A percentile compares a stretch with the other conserved stretches of the same genome.
Evolutionary conservation across 176 grass and related monocot species (phyloP).

Genomic region (Poa pratensis): DNA sequence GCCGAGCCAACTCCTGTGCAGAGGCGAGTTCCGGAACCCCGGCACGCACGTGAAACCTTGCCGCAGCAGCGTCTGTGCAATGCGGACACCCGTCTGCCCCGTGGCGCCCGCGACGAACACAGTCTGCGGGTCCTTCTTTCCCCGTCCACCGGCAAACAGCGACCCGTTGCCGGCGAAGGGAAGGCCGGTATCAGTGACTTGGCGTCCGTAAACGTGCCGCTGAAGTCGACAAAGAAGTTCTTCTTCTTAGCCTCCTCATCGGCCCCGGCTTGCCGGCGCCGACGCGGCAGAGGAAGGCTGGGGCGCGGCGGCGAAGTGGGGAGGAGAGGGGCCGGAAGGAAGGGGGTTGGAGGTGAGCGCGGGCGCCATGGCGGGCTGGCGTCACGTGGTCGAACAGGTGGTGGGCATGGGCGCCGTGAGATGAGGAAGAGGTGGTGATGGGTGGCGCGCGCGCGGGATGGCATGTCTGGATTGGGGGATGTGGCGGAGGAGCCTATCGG

Average conservation of each 20-base stretch:
- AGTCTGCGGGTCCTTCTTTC: constrained; percentile 70
- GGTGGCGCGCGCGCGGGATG: constrained; percentile 6
- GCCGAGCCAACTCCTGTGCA: constrained; percentile 78
- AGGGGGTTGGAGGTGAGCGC: constrained; percentile 75
- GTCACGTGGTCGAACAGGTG: constrained; percentile 51
- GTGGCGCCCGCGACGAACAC: constrained; percentile 93
- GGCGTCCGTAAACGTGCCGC: constrained; percentile 54
- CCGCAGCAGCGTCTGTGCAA: constrained; percentile 76
- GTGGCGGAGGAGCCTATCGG: constrained; percentile 47
- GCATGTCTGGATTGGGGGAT: constrained; percentile 50
- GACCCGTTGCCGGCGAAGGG: constrained; percentile 40
- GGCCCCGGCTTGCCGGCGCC: constrained; percentile 37
- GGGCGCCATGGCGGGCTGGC: constrained; percentile 64
- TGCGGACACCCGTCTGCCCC: constrained; percentile 72
- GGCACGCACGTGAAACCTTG: constrained; percentile 77
- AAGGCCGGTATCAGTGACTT: constrained; percentile 72
- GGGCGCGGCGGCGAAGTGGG: constrained; percentile 39
- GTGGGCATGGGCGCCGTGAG: constrained; percentile 53
- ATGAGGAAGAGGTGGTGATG: constrained; percentile 50
- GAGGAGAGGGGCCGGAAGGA: constrained; percentile 66
- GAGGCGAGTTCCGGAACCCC: constrained; percentile 75
- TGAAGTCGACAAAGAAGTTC: constrained; percentile 64
- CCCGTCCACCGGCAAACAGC: constrained; percentile 46
- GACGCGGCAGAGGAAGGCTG: constrained; percentile 50
- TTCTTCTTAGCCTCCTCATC: constrained; percentile 62